Evolutionary conservation across 176 grass and related monocot genomes (phyloP), one percentile per base, ranked within the genome.

Genomic region (Raddia guianensis): DNA sequence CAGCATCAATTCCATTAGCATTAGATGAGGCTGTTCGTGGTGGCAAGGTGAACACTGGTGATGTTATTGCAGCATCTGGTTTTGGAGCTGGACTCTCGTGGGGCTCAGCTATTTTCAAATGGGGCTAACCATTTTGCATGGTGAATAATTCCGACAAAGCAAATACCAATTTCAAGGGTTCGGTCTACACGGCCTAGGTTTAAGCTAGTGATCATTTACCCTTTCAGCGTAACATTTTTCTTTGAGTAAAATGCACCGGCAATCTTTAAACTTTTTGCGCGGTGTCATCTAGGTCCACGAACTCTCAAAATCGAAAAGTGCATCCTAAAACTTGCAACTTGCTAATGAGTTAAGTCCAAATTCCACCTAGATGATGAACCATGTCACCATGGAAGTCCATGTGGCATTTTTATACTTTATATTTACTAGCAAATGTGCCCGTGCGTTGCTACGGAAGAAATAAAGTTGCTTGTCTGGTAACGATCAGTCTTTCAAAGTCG

Each of bases 51-150:
- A 92, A 98, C 85, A 42, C 68, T 5, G 95, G 95, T 10, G 79
- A 98, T 83, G 68, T 79, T 53, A 94, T 98, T 40, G 92, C 95
- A 0, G 71, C 82, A 9, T 87, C 92, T 43, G 96, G 96, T 65
- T 99, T 99, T 37, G 96, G 96, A 19, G 96, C 96, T 46, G 96
- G 96, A 75, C 92, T 99, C 75, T 95, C 92, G 49, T 99, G 92
- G 92, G 96, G 96, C 55, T 93, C 96, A 3, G 92, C 84, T 32
- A 91, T 95, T 34, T 40, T 95, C 65, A 92, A 84, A 56, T 99
- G 96, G 96, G 82, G 90, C 32, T 95, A 74, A 75, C 47, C 54
- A 47, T 40, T 61, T 44, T 6, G 13, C 5, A 0, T 0, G 2
- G 5, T 13, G 20, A 68, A 48, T 20, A 12, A 61, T 49, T 69